phyloP scores from a whole-genome alignment of 306 rosid genomes.

The Acacia melanoxylon region DNA sequence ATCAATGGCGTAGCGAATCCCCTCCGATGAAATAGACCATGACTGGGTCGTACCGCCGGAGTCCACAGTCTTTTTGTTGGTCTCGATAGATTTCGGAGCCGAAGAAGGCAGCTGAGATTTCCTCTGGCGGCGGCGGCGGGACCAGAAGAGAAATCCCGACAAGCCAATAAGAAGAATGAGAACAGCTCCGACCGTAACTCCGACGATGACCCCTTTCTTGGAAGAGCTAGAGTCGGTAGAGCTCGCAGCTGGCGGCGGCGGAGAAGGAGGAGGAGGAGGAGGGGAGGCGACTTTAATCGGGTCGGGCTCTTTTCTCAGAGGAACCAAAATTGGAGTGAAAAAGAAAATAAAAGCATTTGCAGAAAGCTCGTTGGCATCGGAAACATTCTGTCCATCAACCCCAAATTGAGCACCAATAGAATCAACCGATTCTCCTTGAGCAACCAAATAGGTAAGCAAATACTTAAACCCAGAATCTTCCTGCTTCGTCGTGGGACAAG shows the following conservation, averaged over 20 bases:
- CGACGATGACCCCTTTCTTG: conserved; percentile 54
- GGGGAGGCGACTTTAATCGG: not conserved
- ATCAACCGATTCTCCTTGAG: conserved; percentile 25
- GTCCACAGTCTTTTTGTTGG: not conserved
- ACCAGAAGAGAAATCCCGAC: conserved; percentile 31
- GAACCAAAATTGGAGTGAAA: conserved; percentile 58
- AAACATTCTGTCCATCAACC: conserved; percentile 27
- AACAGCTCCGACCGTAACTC: conserved; percentile 47
- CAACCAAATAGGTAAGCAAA: conserved; percentile 49
- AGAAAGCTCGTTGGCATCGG: conserved; percentile 53
- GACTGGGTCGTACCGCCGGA: conserved; percentile 20
- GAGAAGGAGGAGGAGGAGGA: not conserved
- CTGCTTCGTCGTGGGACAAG: conserved; percentile 59
- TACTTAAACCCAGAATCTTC: conserved; percentile 43
- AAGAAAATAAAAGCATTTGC: not conserved
- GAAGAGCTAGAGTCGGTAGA: conserved; percentile 28
- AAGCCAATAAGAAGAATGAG: conserved; percentile 25
- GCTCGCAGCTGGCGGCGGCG: not conserved
- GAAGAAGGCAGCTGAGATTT: not conserved
- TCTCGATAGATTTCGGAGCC: conserved; percentile 10
- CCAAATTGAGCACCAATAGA: conserved; percentile 43
- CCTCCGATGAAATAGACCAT: conserved; percentile 46
- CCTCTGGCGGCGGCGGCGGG: conserved; percentile 7
- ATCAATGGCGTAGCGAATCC: conserved; percentile 55
- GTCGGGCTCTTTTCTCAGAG: conserved; percentile 42